phyloP scores from a whole-genome alignment of 2,329 filamentous ascomycete genomes.

The Xylariaceae sp. region DNA sequence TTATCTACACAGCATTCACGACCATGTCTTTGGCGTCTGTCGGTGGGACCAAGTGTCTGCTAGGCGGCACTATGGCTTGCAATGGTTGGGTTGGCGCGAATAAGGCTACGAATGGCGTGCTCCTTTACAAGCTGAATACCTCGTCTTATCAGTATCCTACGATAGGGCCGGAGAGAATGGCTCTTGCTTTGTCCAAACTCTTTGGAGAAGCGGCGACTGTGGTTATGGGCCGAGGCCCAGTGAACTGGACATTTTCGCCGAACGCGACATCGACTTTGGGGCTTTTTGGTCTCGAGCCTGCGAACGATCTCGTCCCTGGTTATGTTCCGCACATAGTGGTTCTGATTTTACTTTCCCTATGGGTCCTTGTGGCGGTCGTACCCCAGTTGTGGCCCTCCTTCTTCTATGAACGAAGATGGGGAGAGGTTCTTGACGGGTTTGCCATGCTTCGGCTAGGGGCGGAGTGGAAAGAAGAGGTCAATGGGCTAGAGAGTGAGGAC shows the following conservation, averaged over 20 bases:
- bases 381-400: conserved; percentile 1
- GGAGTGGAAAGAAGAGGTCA: conserved; percentile 2
- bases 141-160: too few relatives aligned
- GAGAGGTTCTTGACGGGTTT: conserved; percentile 4
- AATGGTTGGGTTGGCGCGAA: conserved; percentile 3
- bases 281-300: conserved; percentile 2
- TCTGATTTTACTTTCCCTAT: background rate
- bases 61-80: background rate
- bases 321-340: background rate
- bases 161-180: too few relatives aligned
- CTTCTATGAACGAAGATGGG: conserved; percentile 5
- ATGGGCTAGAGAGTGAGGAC: conserved; percentile 2
- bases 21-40: conserved; percentile 1
- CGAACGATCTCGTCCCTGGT: conserved; percentile 1
- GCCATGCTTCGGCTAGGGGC: conserved; percentile 5
- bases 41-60: background rate
- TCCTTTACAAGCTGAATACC: too few relatives aligned
- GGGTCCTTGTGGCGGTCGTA: background rate
- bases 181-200: too few relatives aligned
- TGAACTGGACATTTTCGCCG: too few relatives aligned
- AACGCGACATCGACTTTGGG: too few relatives aligned
- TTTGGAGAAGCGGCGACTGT: too few relatives aligned
- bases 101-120: conserved; percentile 5
- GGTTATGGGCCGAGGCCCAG: too few relatives aligned
- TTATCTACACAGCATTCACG: conserved; percentile 3